Conservation (phyloP, 352 stramenopile species). For the Globisporangium iwayamae region DNA sequence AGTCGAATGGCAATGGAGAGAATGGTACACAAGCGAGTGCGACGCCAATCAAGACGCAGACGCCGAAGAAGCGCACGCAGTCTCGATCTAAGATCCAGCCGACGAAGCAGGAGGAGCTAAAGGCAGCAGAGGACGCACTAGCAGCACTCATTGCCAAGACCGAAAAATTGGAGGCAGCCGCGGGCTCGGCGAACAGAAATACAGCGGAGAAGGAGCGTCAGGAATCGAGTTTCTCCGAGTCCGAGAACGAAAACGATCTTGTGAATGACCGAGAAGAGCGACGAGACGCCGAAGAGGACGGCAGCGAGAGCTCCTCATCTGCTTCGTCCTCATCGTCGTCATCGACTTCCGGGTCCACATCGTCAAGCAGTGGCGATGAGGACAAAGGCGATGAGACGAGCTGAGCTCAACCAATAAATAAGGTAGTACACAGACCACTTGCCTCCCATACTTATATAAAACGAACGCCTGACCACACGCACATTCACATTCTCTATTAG, state of each 20-base stretch:
- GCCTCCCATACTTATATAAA: neutral
- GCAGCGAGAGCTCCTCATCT: conserved; percentile 49
- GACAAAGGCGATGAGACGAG: conserved; percentile 4
- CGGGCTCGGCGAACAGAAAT: neutral
- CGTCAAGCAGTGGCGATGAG: conserved; percentile 46
- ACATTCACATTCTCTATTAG: neutral
- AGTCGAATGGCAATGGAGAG: neutral
- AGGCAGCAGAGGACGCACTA: neutral
- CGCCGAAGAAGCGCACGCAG: neutral
- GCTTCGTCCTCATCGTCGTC: conserved; percentile 47
- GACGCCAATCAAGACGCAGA: neutral
- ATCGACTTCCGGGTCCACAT: conserved; percentile 29
- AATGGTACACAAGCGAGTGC: conserved; percentile 14
- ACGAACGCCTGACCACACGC: neutral
- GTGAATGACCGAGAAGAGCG: neutral
- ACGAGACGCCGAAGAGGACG: conserved; percentile 24
- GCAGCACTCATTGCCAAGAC: neutral
- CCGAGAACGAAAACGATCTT: neutral
- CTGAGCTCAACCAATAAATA: neutral
- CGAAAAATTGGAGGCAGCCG: neutral
- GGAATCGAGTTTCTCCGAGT: neutral
- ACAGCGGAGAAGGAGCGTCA: neutral
- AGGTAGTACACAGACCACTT: neutral
- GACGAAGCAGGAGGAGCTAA: neutral
- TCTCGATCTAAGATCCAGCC: conserved; percentile 1